Conservation (phyloP, 1,139 yeast genomes). For the Sugiyamaella castrensis region DNA sequence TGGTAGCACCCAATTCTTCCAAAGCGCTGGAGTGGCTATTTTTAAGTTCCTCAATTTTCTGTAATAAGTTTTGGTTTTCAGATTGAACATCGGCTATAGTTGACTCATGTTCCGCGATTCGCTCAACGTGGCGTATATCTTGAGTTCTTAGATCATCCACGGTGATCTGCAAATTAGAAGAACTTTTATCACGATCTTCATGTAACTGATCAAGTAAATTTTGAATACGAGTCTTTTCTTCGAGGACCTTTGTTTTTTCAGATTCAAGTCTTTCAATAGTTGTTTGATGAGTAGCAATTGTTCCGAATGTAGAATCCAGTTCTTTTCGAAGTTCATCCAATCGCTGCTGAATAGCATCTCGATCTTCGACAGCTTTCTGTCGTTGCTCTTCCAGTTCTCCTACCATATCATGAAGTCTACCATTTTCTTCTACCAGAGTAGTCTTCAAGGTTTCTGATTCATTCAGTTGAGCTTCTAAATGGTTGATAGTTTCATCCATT, state of each 20-base stretch:
- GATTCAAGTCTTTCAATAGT: neutral
- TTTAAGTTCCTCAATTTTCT: neutral
- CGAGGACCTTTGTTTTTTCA: neutral
- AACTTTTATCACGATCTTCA: neutral
- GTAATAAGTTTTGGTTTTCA: neutral
- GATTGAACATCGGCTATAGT: conserved; percentile 3
- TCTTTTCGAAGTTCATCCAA: conserved; percentile 15
- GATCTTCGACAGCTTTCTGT: conserved; percentile 16
- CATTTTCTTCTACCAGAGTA: conserved; percentile 36
- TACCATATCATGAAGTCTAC: conserved; percentile 32
- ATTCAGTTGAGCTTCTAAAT: conserved; percentile 31
- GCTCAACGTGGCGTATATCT: neutral
- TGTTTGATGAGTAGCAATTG: conserved; percentile 1
- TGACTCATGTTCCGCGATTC: conserved; percentile 8
- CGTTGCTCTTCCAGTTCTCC: conserved; percentile 29
- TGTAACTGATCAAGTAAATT: conserved; percentile 6
- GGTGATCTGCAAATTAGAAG: neutral
- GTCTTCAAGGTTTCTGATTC: conserved; percentile 32
- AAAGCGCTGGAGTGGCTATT: neutral
- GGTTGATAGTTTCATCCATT: conserved; percentile 31
- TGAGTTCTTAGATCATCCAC: neutral
- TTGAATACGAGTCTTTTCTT: neutral
- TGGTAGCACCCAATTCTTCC: neutral
- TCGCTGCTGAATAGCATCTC: conserved; percentile 18
- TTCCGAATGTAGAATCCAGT: neutral